Base-by-base conservation (phyloP, 108 stramenopile genomes). In the Epithemia pelagica region DNA sequence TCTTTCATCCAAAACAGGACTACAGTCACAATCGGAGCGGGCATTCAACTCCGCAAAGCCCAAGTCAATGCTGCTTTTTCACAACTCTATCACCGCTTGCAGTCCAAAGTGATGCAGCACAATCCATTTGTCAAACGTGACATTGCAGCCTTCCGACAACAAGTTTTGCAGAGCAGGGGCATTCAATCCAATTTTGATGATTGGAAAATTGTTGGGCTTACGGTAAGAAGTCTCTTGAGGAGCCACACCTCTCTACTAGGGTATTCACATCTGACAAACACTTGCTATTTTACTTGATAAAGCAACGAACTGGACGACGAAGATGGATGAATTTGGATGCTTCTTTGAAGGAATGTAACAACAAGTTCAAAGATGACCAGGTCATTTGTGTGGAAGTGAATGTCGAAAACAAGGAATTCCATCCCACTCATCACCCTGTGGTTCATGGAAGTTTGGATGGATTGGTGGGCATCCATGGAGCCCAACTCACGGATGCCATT, bases 381-480 rank as follows among this genome's bases (percentile, higher is more conserved):
- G 78, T 78, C 26, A 52, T 71, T 26, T 83, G 77, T 52, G 46
- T 76, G 0, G 79, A 79, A 54, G 74, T 83, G 21, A 83, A 83
- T 61, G 74, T 83, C 8, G 79, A 83, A 73, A 24, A 78, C 66
- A 15, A 5, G 10, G 37, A 46, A 15, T 22, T 52, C 58, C 10
- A 55, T 64, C 30, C 75, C 69, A 26, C 69, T 53, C 46, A 79
- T 28, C 82, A 83, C 66, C 52, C 81, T 21, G 28, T 80, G 3
- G 77, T 76, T 0, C 82, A 83, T 69, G 77, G 65, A 1, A 65
- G 74, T 22, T 62, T 83, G n/a, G 75, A 83, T 58, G 82, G 55
- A n/a, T 28, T 83, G 53, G 79, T 83, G 58, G 80, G 80, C 54
- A 74, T 81, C 51, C 80, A 81, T 66, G 76, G 80, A 25, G 80